A percentile compares a stretch with the other conserved stretches of the same genome.
Evolutionary conservation across 2,329 filamentous ascomycete species (phyloP).

Genomic region (Sporothrix mexicana): DNA sequence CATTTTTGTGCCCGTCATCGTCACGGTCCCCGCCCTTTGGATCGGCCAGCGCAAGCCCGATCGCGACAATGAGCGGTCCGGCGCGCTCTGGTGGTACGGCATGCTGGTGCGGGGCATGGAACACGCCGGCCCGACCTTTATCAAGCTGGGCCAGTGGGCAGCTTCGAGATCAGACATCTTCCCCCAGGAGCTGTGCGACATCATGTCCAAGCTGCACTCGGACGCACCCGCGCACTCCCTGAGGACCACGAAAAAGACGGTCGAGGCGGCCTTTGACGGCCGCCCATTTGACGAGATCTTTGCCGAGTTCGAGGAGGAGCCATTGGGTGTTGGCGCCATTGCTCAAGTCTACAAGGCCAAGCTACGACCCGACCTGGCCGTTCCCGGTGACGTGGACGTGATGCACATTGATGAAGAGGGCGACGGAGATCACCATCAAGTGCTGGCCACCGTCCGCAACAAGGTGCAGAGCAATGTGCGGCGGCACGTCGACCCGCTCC

Average conservation of each 20-base stretch:
- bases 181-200: slow-evolving; percentile 84
- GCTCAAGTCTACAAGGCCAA: slow-evolving; percentile 98
- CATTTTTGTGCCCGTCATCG: slow-evolving; percentile 90
- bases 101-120: slow-evolving; percentile 92
- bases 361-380: slow-evolving; percentile 77
- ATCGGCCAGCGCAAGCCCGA: slow-evolving; percentile 68
- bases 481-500: slow-evolving; percentile 81
- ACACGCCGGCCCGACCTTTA: slow-evolving; percentile 90
- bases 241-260: slow-evolving; percentile 75
- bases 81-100: slow-evolving; percentile 92
- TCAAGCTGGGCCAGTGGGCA: slow-evolving; percentile 99
- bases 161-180: slow-evolving; percentile 97
- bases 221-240: slow-evolving; percentile 92
- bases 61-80: slow-evolving; percentile 75
- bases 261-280: slow-evolving; percentile 81
- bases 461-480: slow-evolving; percentile 59
- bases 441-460: background rate
- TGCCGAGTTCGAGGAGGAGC: slow-evolving; percentile 88
- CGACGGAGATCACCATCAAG: background rate
- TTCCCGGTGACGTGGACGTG: slow-evolving; percentile 54
- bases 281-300: slow-evolving; percentile 88
- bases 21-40: slow-evolving; percentile 81
- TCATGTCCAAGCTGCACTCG: slow-evolving; percentile 95
- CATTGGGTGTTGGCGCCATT: slow-evolving; percentile 92
- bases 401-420: background rate